Evolutionary conservation across 129 eudicot species (phyloP), one percentile per base, ranked within the genome.

Genomic region (Artemisia annua): DNA sequence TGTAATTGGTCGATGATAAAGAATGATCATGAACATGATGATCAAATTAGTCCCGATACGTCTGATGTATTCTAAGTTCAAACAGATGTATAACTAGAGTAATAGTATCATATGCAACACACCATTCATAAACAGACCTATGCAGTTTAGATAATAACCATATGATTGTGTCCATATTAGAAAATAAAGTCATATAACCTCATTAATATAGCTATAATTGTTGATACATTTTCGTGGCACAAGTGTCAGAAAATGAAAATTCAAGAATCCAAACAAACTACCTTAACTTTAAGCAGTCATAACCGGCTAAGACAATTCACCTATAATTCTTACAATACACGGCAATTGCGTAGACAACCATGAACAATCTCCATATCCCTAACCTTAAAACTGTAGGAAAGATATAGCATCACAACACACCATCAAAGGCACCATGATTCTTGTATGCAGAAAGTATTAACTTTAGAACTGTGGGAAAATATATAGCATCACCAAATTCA

Each of bases 1-100:
- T 62, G 50, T 63, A 52, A 74, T 53, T 61, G 50, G 35, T 8
- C 20, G 20, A 22, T n/a, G 60, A 71, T 58, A 59, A 39, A 39
- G 44, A 39, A 7, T 7, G 44, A 6, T 39, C 44, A 20, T 20
- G 1, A 0, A 76, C 30, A 73, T 60, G 75, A 67, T 28, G 35
- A 35, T 39, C 9, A 46, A 5, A 43, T 49, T 67, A 69, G 6
- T 62, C 17, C 14, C 4, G 3, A 16, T 30, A 10, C 18, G 54
- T 49, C 16, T 2, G 54, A 49, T 49, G 54, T 3, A 15, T 49
- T 0, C 54, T 12, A 28, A 28, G 4, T 28, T 28, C 5, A 28
- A 67, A 49, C 65, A 56, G 51, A 52, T 49, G 69, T 69, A 26
- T 51, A 69, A 35, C 32, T 28, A 63, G 39, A 39, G 52, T n/a